Evolutionary conservation across 352 stramenopile species (phyloP).

Genomic region (Phytophthora hibernalis): DNA sequence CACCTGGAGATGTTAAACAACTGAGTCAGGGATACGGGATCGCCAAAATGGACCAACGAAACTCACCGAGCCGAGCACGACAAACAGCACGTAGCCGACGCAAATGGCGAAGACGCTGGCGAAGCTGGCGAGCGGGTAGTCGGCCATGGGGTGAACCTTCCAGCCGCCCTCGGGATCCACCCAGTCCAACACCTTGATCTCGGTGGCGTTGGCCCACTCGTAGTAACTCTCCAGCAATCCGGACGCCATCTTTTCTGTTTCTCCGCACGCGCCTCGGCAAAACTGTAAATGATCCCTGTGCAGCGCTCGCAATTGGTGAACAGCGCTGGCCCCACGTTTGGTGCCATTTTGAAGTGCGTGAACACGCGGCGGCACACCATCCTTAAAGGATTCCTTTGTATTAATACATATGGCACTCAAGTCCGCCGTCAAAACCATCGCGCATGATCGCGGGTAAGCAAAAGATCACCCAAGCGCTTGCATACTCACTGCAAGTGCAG

Average conservation of each 20-base stretch:
- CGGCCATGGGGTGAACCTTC: constrained; percentile 66
- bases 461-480: constrained; percentile 1
- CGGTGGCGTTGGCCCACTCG: constrained; percentile 60
- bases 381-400: no score
- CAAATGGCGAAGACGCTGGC: constrained; percentile 65
- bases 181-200: constrained; percentile 58
- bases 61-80: constrained; percentile 67
- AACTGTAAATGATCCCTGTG: constrained; percentile 30
- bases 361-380: constrained; percentile 1
- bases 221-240: constrained; percentile 57
- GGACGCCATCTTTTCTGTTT: constrained; percentile 30
- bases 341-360: constrained; percentile 1
- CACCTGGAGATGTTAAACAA: constrained; percentile 22
- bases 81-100: constrained; percentile 70
- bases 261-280: constrained; percentile 5
- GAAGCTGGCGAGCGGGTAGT: constrained; percentile 75
- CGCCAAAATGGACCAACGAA: constrained; percentile 11
- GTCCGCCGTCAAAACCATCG: constrained; percentile 17
- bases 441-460: constrained; percentile 21
- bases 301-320: neutral
- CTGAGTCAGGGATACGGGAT: constrained; percentile 13
- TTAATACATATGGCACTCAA: no score
- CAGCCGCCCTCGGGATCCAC: constrained; percentile 64
- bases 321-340: constrained; percentile 18
- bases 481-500: constrained; percentile 18